phyloP scores from a whole-genome alignment of 2,329 filamentous ascomycete genomes.

The Mycogone perniciosa region DNA sequence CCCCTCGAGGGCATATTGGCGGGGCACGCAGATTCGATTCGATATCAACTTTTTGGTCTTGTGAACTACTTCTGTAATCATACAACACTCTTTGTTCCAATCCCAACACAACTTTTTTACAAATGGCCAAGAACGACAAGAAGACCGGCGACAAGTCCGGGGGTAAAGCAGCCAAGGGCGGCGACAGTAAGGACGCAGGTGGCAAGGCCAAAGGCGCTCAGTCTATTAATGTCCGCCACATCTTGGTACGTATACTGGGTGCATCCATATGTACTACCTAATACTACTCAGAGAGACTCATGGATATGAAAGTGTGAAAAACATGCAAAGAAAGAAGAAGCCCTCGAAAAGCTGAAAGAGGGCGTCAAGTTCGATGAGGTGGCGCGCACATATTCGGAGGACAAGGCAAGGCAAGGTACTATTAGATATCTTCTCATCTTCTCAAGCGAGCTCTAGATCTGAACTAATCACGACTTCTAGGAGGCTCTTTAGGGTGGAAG shows the following conservation, averaged over 20 bases:
- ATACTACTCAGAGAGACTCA: background rate
- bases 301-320: slow-evolving; percentile 56
- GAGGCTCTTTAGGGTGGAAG: slow-evolving; percentile 69
- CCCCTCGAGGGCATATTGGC: too few species aligned
- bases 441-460: background rate
- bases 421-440: slow-evolving; percentile 2
- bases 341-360: slow-evolving; percentile 58
- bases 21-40: background rate
- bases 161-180: slow-evolving; percentile 23
- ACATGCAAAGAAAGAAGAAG: slow-evolving; percentile 71
- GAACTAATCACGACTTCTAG: slow-evolving; percentile 30
- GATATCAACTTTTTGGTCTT: slow-evolving; percentile 3
- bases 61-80: background rate
- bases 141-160: slow-evolving; percentile 34
- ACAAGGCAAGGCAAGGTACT: slow-evolving; percentile 63
- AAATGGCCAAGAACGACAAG: slow-evolving; percentile 36
- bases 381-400: slow-evolving; percentile 65
- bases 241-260: slow-evolving; percentile 40
- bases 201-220: slow-evolving; percentile 51
- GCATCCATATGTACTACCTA: background rate
- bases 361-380: slow-evolving; percentile 71
- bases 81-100: background rate
- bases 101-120: slow-evolving; percentile 2
- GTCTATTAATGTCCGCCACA: slow-evolving; percentile 68
- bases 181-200: slow-evolving; percentile 28